Evolutionary conservation across 2,329 filamentous ascomycete species (phyloP), one percentile per base, ranked within the genome.

Genomic region (Aspergillus phoenicis): DNA sequence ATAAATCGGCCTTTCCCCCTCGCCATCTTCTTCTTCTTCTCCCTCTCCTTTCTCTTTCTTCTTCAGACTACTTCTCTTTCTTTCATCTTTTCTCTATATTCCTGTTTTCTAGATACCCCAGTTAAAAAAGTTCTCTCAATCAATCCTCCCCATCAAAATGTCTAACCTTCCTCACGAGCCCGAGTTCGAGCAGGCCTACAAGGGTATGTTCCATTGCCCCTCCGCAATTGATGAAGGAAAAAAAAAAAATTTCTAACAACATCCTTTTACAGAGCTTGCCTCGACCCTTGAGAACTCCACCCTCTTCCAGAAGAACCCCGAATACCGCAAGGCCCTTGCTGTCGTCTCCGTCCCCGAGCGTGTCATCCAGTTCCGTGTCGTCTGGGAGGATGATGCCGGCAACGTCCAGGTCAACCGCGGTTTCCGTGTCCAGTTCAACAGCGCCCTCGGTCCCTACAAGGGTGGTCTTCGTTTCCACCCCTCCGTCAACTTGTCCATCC

Each of bases 181-280:
- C 75, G 94, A 99, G 84, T 98, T 98, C 84, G 89, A 97, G 88
- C 94, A 98, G 87, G 94, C 94, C 75, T 96, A 96, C 87, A 91
- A 93, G 80, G 92, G 92, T 96, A 82, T 74, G 84, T 77, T 38
- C 38, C 22, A 47, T 38, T 22, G 6, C 43, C 11, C 2, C 7
- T 41, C 39, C 28, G 28, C 1, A 11, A 30, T 0, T 11, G 11
- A 11, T 10, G 28, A 30, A 0, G 10, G 28, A 5, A 4, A 8
- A 2, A 28, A 4, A 11, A 11, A 30, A 30, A 58, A 52, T 15
- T 55, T 47, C 48, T 59, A 15, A 57, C 8, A 5, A 20, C 51
- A 36, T 5, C 11, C 1, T 6, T 5, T 4, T 15, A 67, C 75
- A 96, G 94, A 99, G 87, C 91, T 99, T 70, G 91, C 85, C 79